Evolutionary conservation across 208 protist genomes (phyloP).

Genomic region (Naegleria lovaniensis): DNA sequence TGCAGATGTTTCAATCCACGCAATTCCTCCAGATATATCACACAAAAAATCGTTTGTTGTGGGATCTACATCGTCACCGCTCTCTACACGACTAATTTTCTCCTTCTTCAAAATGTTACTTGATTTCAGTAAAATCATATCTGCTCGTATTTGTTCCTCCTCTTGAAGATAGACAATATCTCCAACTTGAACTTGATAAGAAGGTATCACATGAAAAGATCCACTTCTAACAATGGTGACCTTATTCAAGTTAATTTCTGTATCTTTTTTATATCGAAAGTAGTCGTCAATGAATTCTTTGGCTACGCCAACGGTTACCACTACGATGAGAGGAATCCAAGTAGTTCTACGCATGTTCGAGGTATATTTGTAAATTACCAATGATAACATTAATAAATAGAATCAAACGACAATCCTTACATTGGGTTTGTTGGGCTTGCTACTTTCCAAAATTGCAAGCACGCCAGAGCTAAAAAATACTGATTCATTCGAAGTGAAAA

Average conservation of each 20-base stretch:
- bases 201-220: conserved; percentile 30
- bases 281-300: conserved; percentile 50
- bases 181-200: conserved; percentile 42
- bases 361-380: conserved; percentile 29
- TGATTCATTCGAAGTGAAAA: conserved; percentile 85
- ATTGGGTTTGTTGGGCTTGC: conserved; percentile 83
- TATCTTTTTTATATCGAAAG: conserved; percentile 21
- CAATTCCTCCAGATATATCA: not conserved
- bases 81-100: not conserved
- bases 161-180: conserved; percentile 32
- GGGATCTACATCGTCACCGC: not conserved
- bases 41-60: not conserved
- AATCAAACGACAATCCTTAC: conserved; percentile 37
- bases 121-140: conserved; percentile 38
- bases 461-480: conserved; percentile 89
- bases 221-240: not conserved
- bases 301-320: conserved; percentile 42
- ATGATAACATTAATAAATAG: not conserved
- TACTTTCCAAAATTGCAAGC: conserved; percentile 77
- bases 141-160: conserved; percentile 37
- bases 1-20: not conserved
- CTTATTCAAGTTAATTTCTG: conserved; percentile 14
- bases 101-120: not conserved
- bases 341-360: too few species aligned
- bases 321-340: conserved; percentile 43